These are phyloP conservation scores for Eucalyptus melliodora DNA, from an alignment of 345 rosid species.

Conservation along the genomic window DNA sequence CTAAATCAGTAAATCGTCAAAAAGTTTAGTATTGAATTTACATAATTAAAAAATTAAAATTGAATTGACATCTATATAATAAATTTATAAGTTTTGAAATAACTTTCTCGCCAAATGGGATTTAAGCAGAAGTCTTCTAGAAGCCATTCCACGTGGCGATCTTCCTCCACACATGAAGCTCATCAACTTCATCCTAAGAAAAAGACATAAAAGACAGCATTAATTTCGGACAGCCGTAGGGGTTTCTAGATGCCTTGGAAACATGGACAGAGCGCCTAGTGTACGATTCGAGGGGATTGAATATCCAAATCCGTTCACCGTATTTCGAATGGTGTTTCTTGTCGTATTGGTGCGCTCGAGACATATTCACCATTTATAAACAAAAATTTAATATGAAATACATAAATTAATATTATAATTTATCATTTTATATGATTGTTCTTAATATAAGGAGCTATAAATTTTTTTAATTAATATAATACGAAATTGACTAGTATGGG, in stretches of 20 bases:
- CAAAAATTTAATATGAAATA: too few species aligned
- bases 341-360: not conserved
- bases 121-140: not conserved
- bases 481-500: rapidly evolving
- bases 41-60: too few species aligned
- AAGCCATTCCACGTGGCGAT: not conserved
- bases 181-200: not conserved
- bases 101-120: not conserved
- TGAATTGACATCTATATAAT: too few species aligned
- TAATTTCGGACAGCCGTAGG: not conserved
- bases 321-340: not conserved
- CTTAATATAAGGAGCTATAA: too few species aligned
- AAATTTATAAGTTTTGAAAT: too few species aligned
- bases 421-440: too few species aligned
- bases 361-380: too few species aligned
- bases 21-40: rapidly evolving
- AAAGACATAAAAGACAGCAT: not conserved
- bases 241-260: not conserved
- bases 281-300: too few species aligned
- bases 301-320: not conserved
- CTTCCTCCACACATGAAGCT: not conserved
- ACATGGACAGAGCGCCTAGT: too few species aligned
- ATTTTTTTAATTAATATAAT: too few species aligned
- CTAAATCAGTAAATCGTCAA: too few species aligned
- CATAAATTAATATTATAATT: too few species aligned